Conservation (phyloP, 495 filamentous ascomycete genomes). For the Oleoguttula mirabilis region DNA sequence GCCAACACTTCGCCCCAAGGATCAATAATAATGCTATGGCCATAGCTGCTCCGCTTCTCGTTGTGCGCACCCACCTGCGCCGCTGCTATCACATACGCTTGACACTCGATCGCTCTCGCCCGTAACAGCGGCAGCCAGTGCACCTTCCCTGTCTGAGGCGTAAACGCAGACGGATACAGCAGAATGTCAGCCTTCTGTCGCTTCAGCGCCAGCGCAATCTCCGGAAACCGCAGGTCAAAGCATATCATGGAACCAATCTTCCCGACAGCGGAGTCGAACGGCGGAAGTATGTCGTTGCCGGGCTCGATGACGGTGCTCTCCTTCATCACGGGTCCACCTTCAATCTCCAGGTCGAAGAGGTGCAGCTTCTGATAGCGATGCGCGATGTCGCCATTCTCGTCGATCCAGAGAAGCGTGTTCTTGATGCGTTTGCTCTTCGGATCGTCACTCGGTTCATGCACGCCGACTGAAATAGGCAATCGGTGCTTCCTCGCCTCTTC, state of each 20-base stretch:
- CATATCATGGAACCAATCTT: conserved; percentile 71
- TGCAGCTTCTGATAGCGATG: conserved; percentile 68
- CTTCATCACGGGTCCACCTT: conserved; percentile 47
- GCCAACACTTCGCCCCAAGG: conserved; percentile 76
- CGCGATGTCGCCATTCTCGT: conserved; percentile 47
- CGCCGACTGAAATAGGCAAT: conserved; percentile 73
- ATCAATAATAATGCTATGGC: conserved; percentile 74
- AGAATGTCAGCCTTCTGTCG: conserved; percentile 62
- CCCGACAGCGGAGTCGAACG: conserved; percentile 62
- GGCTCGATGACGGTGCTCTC: conserved; percentile 55
- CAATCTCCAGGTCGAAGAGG: conserved; percentile 61
- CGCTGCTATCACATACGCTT: conserved; percentile 75
- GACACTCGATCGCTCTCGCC: conserved; percentile 80
- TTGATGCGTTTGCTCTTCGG: conserved; percentile 38
- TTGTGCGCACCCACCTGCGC: conserved; percentile 76
- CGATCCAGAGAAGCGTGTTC: conserved; percentile 60
- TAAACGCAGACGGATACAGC: conserved; percentile 85
- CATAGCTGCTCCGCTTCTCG: conserved; percentile 69
- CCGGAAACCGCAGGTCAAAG: conserved; percentile 83
- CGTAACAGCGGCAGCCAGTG: conserved; percentile 75
- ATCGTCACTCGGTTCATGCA: conserved; percentile 62
- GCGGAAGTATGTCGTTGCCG: conserved; percentile 46
- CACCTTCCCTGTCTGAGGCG: conserved; percentile 68
- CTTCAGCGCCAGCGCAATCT: conserved; percentile 55
- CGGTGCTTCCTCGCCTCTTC: conserved; percentile 45